Percentiles rank a stretch among this genome's conserved stretches.
phyloP scores from a whole-genome alignment of 495 filamentous ascomycete species.

The Xylaria intraflava region DNA sequence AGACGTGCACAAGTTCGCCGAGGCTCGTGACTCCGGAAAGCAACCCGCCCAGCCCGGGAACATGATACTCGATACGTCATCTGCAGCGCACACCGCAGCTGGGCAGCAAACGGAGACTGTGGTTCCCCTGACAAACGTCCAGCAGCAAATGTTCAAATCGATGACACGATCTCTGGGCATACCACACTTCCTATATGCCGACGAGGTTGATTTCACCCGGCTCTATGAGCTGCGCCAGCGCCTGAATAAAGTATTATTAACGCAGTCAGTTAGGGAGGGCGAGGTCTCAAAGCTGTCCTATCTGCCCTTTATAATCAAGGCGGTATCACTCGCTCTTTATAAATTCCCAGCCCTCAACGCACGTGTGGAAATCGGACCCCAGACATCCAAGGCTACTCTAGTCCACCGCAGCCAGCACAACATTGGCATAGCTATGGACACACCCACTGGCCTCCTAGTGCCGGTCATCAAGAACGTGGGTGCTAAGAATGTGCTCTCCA shows the following conservation, averaged over 20 bases:
- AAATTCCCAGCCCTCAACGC: slow-evolving; percentile 84
- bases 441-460: slow-evolving; percentile 80
- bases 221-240: slow-evolving; percentile 62
- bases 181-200: slow-evolving; percentile 89
- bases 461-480: slow-evolving; percentile 90
- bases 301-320: slow-evolving; percentile 93
- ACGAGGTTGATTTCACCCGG: slow-evolving; percentile 71
- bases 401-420: slow-evolving; percentile 80
- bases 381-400: slow-evolving; percentile 54
- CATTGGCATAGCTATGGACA: slow-evolving; percentile 95
- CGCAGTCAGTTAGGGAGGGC: slow-evolving; percentile 29
- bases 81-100: background rate
- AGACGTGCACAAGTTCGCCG: slow-evolving; percentile 72
- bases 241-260: slow-evolving; percentile 52
- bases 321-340: slow-evolving; percentile 75
- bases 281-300: slow-evolving; percentile 64
- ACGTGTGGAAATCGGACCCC: slow-evolving; percentile 55
- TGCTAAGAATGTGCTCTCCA: slow-evolving; percentile 60
- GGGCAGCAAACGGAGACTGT: slow-evolving; percentile 57
- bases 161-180: slow-evolving; percentile 90
- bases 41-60: slow-evolving; percentile 14
- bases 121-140: slow-evolving; percentile 64
- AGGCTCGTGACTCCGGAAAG: slow-evolving; percentile 31
- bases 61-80: slow-evolving; percentile 21
- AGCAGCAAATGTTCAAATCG: slow-evolving; percentile 93